Percentiles rank a stretch among this genome's conserved stretches.
phyloP scores from a whole-genome alignment of 2,329 filamentous ascomycete species.

The Penicillium sp. region DNA sequence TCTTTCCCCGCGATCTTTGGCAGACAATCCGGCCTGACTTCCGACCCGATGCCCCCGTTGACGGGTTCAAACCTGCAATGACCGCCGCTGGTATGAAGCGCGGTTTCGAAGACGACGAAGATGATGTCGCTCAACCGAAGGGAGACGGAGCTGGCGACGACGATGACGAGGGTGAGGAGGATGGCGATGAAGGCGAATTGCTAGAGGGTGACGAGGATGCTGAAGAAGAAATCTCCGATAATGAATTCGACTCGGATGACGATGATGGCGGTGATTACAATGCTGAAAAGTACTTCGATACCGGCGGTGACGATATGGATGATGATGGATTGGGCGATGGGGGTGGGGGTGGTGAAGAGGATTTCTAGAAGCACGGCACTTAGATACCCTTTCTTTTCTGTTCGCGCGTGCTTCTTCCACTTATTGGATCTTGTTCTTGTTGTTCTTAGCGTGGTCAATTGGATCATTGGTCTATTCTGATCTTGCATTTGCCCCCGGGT shows the following conservation, averaged over 20 bases:
- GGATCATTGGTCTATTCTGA: constrained; percentile 7
- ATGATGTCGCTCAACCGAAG: constrained; percentile 45
- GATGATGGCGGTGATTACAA: constrained; percentile 66
- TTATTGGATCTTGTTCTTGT: constrained; percentile 4
- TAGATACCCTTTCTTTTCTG: constrained; percentile 36
- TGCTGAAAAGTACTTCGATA: constrained; percentile 67
- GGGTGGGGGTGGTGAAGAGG: constrained; percentile 57
- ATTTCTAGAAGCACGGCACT: constrained; percentile 36
- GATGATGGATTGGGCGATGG: constrained; percentile 61
- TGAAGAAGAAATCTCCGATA: constrained; percentile 59
- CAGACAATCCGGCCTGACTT: constrained; percentile 55
- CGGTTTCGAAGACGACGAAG: constrained; percentile 53
- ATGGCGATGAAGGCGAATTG: constrained; percentile 34
- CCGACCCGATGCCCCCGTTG: constrained; percentile 39
- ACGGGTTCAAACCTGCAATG: constrained; percentile 29
- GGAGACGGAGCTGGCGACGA: constrained; percentile 21
- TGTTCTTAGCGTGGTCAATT: constrained; percentile 39
- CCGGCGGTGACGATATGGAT: constrained; percentile 59
- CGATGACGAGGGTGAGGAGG: constrained; percentile 32
- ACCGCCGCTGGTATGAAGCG: constrained; percentile 33
- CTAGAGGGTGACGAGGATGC: constrained; percentile 51
- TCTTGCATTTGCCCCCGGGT: constrained; percentile 11
- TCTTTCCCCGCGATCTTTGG: constrained; percentile 65
- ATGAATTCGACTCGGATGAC: constrained; percentile 64
- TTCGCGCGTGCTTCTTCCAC: constrained; percentile 11